Evolutionary conservation across 1,284 basidiomycete genomes (phyloP), one percentile per base, ranked within the genome.

Genomic region (Volvariella volvacea): DNA sequence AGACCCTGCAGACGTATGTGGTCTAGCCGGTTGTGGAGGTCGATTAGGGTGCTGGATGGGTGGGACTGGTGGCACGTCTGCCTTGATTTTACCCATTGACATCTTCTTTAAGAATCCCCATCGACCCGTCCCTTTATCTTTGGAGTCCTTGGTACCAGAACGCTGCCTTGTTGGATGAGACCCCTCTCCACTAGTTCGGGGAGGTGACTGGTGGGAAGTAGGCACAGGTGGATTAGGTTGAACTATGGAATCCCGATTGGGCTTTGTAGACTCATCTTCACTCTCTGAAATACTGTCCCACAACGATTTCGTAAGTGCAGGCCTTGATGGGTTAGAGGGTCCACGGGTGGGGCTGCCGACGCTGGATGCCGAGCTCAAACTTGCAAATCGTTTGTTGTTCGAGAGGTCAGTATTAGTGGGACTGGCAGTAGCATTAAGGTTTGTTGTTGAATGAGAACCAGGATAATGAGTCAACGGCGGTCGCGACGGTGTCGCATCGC

Each of bases 101-200:
- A 96, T 93, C 68, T 96, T 96, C 67, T 92, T 91, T 49, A 96
- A 69, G 68, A 96, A 94, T 2, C 92, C 90, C 90, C 91, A 94
- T 48, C 87, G 80, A 6, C 34, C 34, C 46, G 80, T 79, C 37
- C 67, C 67, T 60, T 83, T 83, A 49, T 79, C 75, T 52, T 75
- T 76, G 6, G 12, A 28, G n/a, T 36, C 34, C n/a, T 36, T 36
- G 36, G 68, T 68, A 25, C 58, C 47, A 30, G 62, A 58, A 36
- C 64, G 61, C 17, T 57, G 55, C 49, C 65, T 58, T 46, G 55
- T 52, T 45, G 60, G 52, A 47, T 52, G 42, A 51, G 55, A 61
- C 7, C 47, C 55, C 38, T 63, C 60, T 30, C 51, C 54, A 58
- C 47, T 59, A 56, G 39, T 41, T 59, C 51, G 39, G 50, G 48